These are phyloP conservation scores for Neonectria magnoliae DNA, from an alignment of 2,329 filamentous ascomycete species.

Conservation along the genomic window DNA sequence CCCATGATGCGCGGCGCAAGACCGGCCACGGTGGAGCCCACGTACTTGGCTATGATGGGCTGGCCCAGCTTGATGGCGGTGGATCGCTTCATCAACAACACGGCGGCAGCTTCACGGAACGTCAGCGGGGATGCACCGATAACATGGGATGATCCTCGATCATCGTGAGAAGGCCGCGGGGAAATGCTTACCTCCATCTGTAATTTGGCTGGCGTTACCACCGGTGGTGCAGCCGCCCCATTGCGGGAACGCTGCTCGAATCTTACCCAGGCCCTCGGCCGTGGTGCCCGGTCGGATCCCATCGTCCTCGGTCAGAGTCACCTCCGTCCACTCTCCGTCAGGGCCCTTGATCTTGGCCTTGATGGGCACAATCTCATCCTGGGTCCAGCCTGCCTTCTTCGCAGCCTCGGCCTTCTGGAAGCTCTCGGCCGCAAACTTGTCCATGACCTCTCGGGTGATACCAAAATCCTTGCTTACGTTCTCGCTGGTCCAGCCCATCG, in stretches of 20 bases:
- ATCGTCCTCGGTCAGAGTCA: slow-evolving; percentile 87
- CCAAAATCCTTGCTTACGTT: slow-evolving; percentile 94
- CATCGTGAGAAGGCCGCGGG: not conserved
- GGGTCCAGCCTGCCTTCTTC: slow-evolving; percentile 90
- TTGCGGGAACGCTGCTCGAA: slow-evolving; percentile 88
- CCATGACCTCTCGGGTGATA: slow-evolving; percentile 82
- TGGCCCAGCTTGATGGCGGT: slow-evolving; percentile 87
- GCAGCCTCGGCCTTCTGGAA: slow-evolving; percentile 88
- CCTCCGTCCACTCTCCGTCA: slow-evolving; percentile 79
- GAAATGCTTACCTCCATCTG: slow-evolving; percentile 76
- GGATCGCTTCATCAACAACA: slow-evolving; percentile 94
- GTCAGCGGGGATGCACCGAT: slow-evolving; percentile 20
- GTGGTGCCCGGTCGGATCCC: slow-evolving; percentile 93
- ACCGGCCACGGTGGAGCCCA: slow-evolving; percentile 89
- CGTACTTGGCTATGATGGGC: slow-evolving; percentile 94
- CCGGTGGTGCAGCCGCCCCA: slow-evolving; percentile 89
- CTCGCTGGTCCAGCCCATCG: slow-evolving; percentile 98
- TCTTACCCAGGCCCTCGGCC: slow-evolving; percentile 81
- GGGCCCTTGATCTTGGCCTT: slow-evolving; percentile 83
- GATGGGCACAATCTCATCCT: slow-evolving; percentile 94
- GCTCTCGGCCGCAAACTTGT: slow-evolving; percentile 86
- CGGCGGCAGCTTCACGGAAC: slow-evolving; percentile 71
- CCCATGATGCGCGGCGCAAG: slow-evolving; percentile 96
- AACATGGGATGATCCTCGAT: not conserved
- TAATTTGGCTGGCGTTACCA: slow-evolving; percentile 94